These are phyloP conservation scores for Fraxinus sp. DNA, from an alignment of 305 asterid species.

Conservation along the genomic window DNA sequence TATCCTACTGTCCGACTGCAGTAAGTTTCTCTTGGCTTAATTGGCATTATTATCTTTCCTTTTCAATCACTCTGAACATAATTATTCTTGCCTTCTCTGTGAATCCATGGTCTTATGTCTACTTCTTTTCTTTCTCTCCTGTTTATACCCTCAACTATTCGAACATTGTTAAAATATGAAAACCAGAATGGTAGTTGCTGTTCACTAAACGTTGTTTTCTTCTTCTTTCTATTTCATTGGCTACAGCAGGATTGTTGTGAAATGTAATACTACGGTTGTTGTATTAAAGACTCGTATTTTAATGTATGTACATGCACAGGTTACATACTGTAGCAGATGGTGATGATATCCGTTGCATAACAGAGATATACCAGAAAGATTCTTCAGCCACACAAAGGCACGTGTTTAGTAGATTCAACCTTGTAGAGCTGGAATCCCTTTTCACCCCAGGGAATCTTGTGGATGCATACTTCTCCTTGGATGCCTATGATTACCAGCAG, in stretches of 20 bases:
- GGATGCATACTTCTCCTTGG: conserved; percentile 75
- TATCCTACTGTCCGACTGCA: conserved; percentile 73
- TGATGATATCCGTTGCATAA: conserved; percentile 43
- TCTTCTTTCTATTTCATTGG: background rate
- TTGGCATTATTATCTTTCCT: background rate
- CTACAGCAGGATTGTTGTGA: background rate
- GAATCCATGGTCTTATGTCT: background rate
- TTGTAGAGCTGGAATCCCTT: conserved; percentile 50
- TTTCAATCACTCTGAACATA: conserved; percentile 1
- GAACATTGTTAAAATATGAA: background rate
- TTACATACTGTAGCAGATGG: conserved; percentile 64
- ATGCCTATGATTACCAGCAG: conserved; percentile 67
- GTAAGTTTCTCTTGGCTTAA: conserved; percentile 47
- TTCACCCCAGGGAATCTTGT: conserved; percentile 52
- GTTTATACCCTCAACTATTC: background rate
- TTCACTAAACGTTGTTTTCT: background rate
- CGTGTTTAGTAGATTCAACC: conserved; percentile 52
- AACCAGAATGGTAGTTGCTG: background rate
- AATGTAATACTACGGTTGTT: background rate
- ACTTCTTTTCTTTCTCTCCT: background rate
- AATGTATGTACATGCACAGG: conserved; percentile 40
- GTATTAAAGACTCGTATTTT: conserved; percentile 11
- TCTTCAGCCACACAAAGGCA: conserved; percentile 51
- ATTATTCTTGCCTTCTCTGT: background rate
- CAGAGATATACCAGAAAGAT: conserved; percentile 76